Percentiles rank a stretch among this genome's conserved stretches.
phyloP scores from a whole-genome alignment of 1,284 basidiomycete species.

The Xerocomus amazonicus region DNA sequence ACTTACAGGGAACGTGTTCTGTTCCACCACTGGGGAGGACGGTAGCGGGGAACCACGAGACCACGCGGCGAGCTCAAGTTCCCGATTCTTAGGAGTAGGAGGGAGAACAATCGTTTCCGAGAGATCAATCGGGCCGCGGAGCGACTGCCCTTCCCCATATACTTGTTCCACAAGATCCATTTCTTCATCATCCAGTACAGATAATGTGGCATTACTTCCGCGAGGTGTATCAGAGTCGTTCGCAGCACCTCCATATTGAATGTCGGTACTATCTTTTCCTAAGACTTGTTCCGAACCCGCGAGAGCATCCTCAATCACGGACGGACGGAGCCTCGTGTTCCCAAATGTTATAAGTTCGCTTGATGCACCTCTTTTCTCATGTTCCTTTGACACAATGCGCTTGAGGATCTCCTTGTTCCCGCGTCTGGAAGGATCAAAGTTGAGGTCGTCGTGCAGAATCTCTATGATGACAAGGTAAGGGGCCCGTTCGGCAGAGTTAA shows the following conservation, averaged over 20 bases:
- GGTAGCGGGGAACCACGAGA: constrained; percentile 59
- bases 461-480: constrained; percentile 95
- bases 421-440: constrained; percentile 87
- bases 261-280: constrained; percentile 25
- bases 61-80: constrained; percentile 83
- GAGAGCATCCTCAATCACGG: constrained; percentile 23
- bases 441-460: constrained; percentile 86
- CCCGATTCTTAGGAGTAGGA: constrained; percentile 82
- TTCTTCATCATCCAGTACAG: constrained; percentile 66
- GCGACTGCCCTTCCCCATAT: constrained; percentile 74
- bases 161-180: constrained; percentile 93
- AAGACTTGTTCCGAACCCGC: constrained; percentile 25
- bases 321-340: constrained; percentile 27
- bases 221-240: constrained; percentile 24
- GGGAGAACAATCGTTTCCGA: constrained; percentile 79
- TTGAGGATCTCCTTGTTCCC: constrained; percentile 85
- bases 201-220: constrained; percentile 21
- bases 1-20: constrained; percentile 16
- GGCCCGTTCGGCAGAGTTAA: constrained; percentile 96
- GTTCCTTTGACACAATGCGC: constrained; percentile 77
- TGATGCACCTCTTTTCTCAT: constrained; percentile 52
- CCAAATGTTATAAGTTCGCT: constrained; percentile 49
- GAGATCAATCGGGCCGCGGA: constrained; percentile 69
- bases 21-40: constrained; percentile 42
- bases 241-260: constrained; percentile 17